phyloP scores from a whole-genome alignment of 345 rosid genomes.

The Psidium friedrichsthalianum region DNA sequence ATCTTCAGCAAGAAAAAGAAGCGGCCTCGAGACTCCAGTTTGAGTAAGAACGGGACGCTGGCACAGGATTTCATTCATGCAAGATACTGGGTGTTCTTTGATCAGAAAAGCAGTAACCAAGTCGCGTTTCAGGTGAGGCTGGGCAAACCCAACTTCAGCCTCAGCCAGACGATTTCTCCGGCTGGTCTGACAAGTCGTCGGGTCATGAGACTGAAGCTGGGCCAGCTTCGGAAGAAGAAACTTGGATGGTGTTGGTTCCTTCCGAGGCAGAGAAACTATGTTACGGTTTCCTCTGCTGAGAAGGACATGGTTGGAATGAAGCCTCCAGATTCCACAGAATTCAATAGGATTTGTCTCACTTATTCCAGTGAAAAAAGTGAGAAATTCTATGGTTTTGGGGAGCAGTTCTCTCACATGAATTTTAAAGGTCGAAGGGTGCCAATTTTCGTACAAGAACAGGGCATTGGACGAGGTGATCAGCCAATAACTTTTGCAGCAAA shows the following conservation, averaged over 20 bases:
- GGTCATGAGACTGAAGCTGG: constrained; percentile 17
- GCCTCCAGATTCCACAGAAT: constrained; percentile 11
- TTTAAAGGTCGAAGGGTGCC: constrained; percentile 68
- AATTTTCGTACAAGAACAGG: constrained; percentile 71
- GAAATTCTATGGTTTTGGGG: constrained; percentile 59
- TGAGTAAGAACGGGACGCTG: neutral
- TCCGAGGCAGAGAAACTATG: constrained; percentile 25
- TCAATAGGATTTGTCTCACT: constrained; percentile 43
- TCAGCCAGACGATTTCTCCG: constrained; percentile 3
- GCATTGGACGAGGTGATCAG: constrained; percentile 77
- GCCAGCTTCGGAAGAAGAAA: constrained; percentile 18
- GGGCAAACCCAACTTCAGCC: constrained; percentile 20
- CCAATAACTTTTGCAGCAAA: constrained; percentile 67
- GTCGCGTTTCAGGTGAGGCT: constrained; percentile 37
- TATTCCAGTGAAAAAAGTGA: constrained; percentile 50
- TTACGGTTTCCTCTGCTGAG: constrained; percentile 19
- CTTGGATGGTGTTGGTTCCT: constrained; percentile 21
- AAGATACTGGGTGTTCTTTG: constrained; percentile 41
- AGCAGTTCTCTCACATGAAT: constrained; percentile 67
- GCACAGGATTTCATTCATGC: constrained; percentile 11
- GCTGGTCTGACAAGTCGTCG: constrained; percentile 4
- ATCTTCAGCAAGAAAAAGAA: constrained; percentile 24
- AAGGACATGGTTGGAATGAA: constrained; percentile 21
- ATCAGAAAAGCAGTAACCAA: constrained; percentile 34
- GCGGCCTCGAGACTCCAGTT: constrained; percentile 1